Evolutionary conservation across 345 rosid genomes (phyloP), one percentile per base, ranked within the genome.

Genomic region (Raphanus raphanistrum): DNA sequence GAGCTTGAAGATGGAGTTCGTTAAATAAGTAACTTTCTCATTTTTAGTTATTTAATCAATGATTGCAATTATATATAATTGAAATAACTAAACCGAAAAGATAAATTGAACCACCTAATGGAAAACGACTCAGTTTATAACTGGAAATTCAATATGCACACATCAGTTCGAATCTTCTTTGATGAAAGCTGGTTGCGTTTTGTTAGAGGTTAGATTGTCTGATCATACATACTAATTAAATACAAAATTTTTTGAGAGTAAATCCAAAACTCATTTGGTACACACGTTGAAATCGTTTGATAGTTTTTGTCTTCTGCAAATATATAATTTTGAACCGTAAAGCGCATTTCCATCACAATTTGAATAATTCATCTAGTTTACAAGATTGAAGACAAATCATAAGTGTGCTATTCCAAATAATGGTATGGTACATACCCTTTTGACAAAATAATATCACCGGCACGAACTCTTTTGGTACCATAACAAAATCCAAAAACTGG

Each of bases 391-490:
- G 10, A 52, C 26, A 16, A 15, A 52, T 52, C 58, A 52, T 52
- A 52, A 52, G 58, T 15, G 26, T 52, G 16, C 55, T 17, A n/a
- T 48, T 48, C 55, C 55, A 48, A 48, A 48, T 48, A 13, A n/a
- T n/a, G 55, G 55, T 48, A 48, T 48, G 55, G 17, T 48, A 12
- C 55, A 48, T 48, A n/a, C 55, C 8, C 17, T 48, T 48, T 48
- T 48, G 17, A 48, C 55, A 48, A 48, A 43, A 43, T 43, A 43
- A 43, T 43, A 43, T 48, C 55, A 48, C 58, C 62, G 62, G 63
- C 63, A 58, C 32, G 62, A 58, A 58, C 64, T 27, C 31, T 52
- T 60, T 60, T 60, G 64, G 35, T 60, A 60, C 64, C 35, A 5
- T 32, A 60, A 28, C 35, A 60, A 60, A 60, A 27, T 60, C 64